Evolutionary conservation across 139 green algal species (phyloP).

Genomic region (Chlorella sp.): DNA sequence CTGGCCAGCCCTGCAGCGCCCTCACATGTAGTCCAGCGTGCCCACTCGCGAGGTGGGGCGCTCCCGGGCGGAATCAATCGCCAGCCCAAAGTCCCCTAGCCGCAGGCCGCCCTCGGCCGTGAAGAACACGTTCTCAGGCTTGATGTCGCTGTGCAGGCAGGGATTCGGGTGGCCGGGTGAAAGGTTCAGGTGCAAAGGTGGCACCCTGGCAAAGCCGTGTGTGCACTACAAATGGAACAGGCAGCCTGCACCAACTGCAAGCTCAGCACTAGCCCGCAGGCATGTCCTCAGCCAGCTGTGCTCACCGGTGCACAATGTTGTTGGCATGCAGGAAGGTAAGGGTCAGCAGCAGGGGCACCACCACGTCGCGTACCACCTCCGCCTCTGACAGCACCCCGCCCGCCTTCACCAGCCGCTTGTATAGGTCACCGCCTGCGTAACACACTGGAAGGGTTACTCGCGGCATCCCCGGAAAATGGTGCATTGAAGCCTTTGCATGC

Average conservation of each 20-base stretch:
- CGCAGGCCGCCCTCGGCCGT: constrained; percentile 55
- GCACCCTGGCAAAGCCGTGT: not conserved
- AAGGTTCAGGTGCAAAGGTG: too few species aligned
- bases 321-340: constrained; percentile 77
- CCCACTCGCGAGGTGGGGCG: constrained; percentile 59
- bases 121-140: constrained; percentile 92
- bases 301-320: constrained; percentile 68
- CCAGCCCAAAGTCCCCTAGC: constrained; percentile 76
- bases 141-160: constrained; percentile 58
- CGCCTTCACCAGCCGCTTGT: constrained; percentile 70
- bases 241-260: not conserved
- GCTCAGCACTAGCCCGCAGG: too few species aligned
- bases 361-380: constrained; percentile 57
- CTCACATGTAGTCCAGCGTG: constrained; percentile 53
- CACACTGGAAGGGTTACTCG: too few species aligned
- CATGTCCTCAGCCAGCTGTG: too few species aligned
- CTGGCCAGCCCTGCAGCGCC: too few species aligned
- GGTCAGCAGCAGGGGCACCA: constrained; percentile 80
- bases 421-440: constrained; percentile 75
- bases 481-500: too few species aligned
- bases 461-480: too few species aligned
- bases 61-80: constrained; percentile 57
- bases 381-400: constrained; percentile 70
- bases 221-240: not conserved
- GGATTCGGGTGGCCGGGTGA: not conserved